Evolutionary conservation across 202 grass and related monocot genomes (phyloP).

Genomic region (Hordeum pubiflorum): DNA sequence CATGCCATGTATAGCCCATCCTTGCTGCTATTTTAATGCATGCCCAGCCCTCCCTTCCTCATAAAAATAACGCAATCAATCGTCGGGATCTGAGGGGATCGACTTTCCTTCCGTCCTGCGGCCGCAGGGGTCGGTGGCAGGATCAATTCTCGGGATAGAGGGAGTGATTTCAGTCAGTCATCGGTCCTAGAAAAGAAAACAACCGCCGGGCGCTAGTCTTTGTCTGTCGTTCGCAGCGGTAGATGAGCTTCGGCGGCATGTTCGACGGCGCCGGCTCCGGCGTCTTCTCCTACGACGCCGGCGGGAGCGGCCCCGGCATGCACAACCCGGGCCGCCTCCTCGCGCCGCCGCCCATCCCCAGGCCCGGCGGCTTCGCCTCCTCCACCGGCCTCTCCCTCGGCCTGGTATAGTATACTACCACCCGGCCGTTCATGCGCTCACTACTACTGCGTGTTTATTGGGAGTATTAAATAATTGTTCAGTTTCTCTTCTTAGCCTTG

Average conservation of each 20-base stretch:
- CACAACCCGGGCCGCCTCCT: constrained; percentile 38
- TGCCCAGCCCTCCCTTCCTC: constrained; percentile 3
- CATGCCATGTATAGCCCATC: neutral
- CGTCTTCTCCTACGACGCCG: constrained; percentile 50
- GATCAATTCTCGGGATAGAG: constrained; percentile 13
- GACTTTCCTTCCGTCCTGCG: neutral
- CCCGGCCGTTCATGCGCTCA: neutral
- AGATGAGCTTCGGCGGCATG: constrained; percentile 90
- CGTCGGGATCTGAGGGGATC: constrained; percentile 43
- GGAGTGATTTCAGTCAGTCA: constrained; percentile 21
- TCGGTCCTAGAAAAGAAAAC: neutral
- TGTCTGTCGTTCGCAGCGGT: neutral
- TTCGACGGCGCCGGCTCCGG: constrained; percentile 65
- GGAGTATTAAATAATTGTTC: neutral
- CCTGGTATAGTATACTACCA: constrained; percentile 34
- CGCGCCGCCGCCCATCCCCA: constrained; percentile 17
- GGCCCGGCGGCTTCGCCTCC: constrained; percentile 29
- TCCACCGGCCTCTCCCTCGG: constrained; percentile 79
- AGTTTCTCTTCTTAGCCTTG: neutral
- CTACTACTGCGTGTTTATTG: neutral
- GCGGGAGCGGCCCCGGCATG: constrained; percentile 13
- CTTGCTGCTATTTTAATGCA: constrained; percentile 40
- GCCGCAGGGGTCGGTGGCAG: constrained; percentile 19
- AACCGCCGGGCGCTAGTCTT: neutral
- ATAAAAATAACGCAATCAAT: constrained; percentile 19